Base-by-base conservation (phyloP, 257 asterid species). In the Nicotiana sylvestris region DNA sequence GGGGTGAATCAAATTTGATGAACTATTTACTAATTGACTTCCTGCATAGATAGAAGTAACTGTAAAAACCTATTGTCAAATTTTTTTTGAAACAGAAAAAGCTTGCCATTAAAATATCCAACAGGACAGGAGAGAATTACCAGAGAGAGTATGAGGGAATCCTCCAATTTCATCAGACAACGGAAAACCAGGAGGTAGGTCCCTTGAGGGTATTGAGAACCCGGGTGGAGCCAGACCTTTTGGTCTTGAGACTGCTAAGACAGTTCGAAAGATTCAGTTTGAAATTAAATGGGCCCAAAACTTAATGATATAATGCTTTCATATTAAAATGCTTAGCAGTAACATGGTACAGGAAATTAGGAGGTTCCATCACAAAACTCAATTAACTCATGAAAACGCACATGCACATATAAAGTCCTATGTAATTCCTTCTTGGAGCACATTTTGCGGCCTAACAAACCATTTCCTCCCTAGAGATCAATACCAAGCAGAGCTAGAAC, bases 171-270 rank as follows among this genome's bases (percentile, higher is more conserved):
- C 90, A 77, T 92, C 96, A 57, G 86, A 64, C 76, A 91, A 27
- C 2, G 93, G 88, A 86, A 93, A 95, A 53, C 98, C 97, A 21
- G 97, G 97, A 77, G 98, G 98, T 70, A 93, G 93, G 81, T 91
- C 97, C 86, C 97, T 90, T 51, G 91, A 83, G 84, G 95, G 89
- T 82, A 86, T 83, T 4, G 94, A 84, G 91, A 95, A 91, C 37
- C 99, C 97, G 27, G 99, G 97, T 1, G 99, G 98, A 83, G 90
- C 93, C 86, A 91, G 84, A 85, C 89, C 84, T 86, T 90, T 98
- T 77, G 91, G 53, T 85, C 93, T 92, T 70, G 85, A 82, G 76
- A 84, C 99, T 95, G 95, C 74, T 77, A 55, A 60, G 82, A 82
- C 82, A 85, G 25, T 17, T 69, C 55, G 11, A 21, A 29, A 39